Evolutionary conservation across 129 eudicot genomes (phyloP).

Genomic region (Erigeron canadensis): DNA sequence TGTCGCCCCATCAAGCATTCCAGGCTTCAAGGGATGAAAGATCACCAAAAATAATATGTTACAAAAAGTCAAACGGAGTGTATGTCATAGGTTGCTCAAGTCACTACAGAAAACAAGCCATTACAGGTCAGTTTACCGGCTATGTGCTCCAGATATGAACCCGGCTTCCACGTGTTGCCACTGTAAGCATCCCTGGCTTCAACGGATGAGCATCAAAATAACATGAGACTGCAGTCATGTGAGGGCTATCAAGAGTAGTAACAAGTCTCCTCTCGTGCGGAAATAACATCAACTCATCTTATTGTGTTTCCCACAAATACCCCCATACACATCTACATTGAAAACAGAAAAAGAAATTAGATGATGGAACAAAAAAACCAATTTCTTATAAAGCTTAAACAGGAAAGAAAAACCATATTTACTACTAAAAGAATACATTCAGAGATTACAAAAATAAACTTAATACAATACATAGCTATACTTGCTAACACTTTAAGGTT

Average conservation of each 20-base stretch:
- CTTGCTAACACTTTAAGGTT: background rate
- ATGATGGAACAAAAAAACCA: background rate
- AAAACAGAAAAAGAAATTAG: background rate
- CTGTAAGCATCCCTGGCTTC: constrained; percentile 69
- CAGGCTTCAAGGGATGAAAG: too few relatives aligned
- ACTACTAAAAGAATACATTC: background rate
- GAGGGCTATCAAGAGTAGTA: constrained; percentile 56
- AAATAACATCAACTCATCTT: constrained; percentile 64
- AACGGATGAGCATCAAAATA: constrained; percentile 72
- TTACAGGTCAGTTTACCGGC: background rate
- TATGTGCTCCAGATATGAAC: constrained; percentile 64
- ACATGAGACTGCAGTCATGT: constrained; percentile 69
- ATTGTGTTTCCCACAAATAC: constrained; percentile 64
- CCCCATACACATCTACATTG: constrained; percentile 79
- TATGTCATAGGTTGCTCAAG: background rate
- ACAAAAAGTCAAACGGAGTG: background rate
- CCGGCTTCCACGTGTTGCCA: constrained; percentile 74
- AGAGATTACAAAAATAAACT: background rate
- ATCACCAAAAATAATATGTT: background rate
- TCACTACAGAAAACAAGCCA: background rate
- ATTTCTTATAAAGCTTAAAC: too few relatives aligned
- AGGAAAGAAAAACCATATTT: too few relatives aligned
- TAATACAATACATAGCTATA: background rate
- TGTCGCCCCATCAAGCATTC: too few relatives aligned
- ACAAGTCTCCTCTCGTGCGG: constrained; percentile 32